A percentile compares a stretch with the other conserved stretches of the same genome.
Evolutionary conservation across 441 rosid genomes (phyloP).

Genomic region (Pelargonium fulgidum): DNA sequence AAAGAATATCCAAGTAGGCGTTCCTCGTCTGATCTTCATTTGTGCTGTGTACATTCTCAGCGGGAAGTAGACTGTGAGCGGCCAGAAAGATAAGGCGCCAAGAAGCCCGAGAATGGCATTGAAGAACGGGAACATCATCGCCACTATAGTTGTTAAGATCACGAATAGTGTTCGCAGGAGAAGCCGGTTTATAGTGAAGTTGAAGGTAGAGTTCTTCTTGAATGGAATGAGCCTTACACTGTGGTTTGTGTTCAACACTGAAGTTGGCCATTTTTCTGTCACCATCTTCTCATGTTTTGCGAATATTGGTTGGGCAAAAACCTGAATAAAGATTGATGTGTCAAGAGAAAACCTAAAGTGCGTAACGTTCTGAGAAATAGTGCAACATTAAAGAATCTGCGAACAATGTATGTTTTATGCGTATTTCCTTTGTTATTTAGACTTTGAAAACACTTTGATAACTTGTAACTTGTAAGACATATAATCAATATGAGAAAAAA

Average conservation of each 20-base stretch:
- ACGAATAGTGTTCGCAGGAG: slow-evolving; percentile 21
- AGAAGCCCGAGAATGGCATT: slow-evolving; percentile 29
- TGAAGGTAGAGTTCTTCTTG: not conserved
- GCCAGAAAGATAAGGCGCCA: slow-evolving; percentile 32
- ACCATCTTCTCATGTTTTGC: slow-evolving; percentile 23
- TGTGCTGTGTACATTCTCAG: slow-evolving; percentile 31
- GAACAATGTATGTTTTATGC: too few relatives aligned
- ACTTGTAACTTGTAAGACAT: too few relatives aligned
- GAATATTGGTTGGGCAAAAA: slow-evolving; percentile 31
- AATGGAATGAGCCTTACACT: slow-evolving; percentile 9
- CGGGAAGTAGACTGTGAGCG: slow-evolving; percentile 27
- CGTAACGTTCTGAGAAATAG: too few relatives aligned
- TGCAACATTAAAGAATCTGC: too few relatives aligned
- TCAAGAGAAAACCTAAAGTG: too few relatives aligned
- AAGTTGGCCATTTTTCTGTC: slow-evolving; percentile 23
- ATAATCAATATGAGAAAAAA: too few relatives aligned
- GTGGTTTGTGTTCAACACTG: slow-evolving; percentile 12
- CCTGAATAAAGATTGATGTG: slow-evolving; percentile 12
- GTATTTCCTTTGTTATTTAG: too few relatives aligned
- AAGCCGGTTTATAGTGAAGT: slow-evolving; percentile 11
- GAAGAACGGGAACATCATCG: slow-evolving; percentile 34
- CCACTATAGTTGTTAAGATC: slow-evolving; percentile 21
- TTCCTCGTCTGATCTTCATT: slow-evolving; percentile 23
- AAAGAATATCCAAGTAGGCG: slow-evolving; percentile 21
- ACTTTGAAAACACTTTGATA: too few relatives aligned